Evolutionary conservation across 2,329 filamentous ascomycete species (phyloP), one percentile per base, ranked within the genome.

Genomic region (Cadophora sp.): DNA sequence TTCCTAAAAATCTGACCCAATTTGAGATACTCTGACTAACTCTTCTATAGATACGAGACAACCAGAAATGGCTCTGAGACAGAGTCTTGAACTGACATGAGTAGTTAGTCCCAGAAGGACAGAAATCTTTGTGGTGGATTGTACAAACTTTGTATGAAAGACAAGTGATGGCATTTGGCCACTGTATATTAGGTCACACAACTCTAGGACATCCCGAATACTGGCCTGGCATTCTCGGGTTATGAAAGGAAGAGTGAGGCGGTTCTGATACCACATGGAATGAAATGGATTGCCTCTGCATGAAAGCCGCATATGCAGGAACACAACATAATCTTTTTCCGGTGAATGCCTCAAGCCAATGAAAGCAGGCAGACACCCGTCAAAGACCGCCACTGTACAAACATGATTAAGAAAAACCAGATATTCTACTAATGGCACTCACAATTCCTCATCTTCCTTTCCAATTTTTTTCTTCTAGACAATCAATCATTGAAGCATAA

Each of bases 21-120:
- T 1, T 27, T 27, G 13, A 47, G 14, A 22, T 24, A 41, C 11
- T 14, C 63, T 62, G 61, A 64, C 72, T 67, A 73, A 64, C 16
- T 14, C 59, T 27, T 22, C 2, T 50, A 47, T 55, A 78, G 76
- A 71, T 78, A 78, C 43, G 76, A 78, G 65, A 78, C 76, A 14
- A 77, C 74, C 18, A 72, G 62, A 63, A 77, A 76, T 55, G 47
- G 39, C 13, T 14, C 18, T 16, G 43, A 61, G 30, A 24, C 24
- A 30, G 50, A 56, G 24, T 22, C 24, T 16, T 56, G 48, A 45
- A 3, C 2, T 47, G 22, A 4, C 3, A 8, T 18, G 18, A 13
- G n/a, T 2, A 13, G n/a, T 2, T 8, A n/a, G n/a, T 51, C 13
- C 11, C 36, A 16, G 20, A 58, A 6, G 41, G 24, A 7, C 27